These are phyloP conservation scores for Herpetospermum pedunculosum DNA, from an alignment of 306 rosid genomes.

Conservation along the genomic window DNA sequence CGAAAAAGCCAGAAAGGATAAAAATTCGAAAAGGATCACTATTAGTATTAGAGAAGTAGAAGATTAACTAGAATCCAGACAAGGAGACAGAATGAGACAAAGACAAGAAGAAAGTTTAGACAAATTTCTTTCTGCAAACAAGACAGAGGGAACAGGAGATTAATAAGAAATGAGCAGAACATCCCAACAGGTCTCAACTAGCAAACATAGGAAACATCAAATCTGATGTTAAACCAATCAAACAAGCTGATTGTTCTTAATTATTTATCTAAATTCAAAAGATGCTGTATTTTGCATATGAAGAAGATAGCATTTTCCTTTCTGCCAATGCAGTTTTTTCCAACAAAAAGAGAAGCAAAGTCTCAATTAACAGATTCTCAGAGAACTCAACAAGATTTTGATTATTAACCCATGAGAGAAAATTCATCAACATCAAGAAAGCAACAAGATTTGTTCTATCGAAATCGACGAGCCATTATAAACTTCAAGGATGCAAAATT, in stretches of 20 bases:
- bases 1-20: neutral
- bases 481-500: neutral
- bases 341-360: neutral
- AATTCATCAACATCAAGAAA: neutral
- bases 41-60: neutral
- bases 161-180: neutral
- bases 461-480: neutral
- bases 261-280: neutral
- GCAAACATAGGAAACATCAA: neutral
- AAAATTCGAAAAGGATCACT: neutral
- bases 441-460: neutral
- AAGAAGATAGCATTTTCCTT: neutral
- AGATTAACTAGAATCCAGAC: neutral
- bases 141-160: neutral
- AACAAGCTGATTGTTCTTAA: neutral
- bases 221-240: neutral
- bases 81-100: slow-evolving; percentile 1
- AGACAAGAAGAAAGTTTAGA: neutral
- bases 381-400: neutral
- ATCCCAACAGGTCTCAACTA: neutral
- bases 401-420: neutral
- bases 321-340: neutral
- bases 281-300: neutral
- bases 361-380: neutral
- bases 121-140: neutral